Base-by-base conservation (phyloP, 148 eudicot species). In the Persicaria tinctoria region DNA sequence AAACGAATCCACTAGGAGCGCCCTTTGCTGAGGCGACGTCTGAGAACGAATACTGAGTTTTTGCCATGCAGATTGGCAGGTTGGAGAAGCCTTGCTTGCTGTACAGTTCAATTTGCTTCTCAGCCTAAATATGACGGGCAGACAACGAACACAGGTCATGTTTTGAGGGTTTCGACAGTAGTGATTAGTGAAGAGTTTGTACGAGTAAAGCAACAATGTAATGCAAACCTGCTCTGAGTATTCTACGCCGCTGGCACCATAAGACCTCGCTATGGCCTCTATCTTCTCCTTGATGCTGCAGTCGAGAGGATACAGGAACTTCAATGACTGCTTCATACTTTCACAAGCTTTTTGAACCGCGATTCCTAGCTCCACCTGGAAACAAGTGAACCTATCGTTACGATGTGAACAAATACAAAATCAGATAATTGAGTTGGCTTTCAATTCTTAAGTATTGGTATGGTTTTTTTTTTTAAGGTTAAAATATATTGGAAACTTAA, bases 51-150 rank as follows among this genome's bases (percentile, higher is more conserved):
- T 95, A 95, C 73, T 95, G 99, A 17, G 99, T 95, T 82, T 95
- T 95, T 1, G 99, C 99, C 96, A 95, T 95, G 84, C 99, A 95
- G 76, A 95, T 95, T 75, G 99, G 99, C 73, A 95, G 88, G 64
- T 77, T 74, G 6, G 93, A 83, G 75, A 95, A 95, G 6, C 99
- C 99, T 87, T 95, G 99, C 73, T 78, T 88, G 79, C 79, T 87
- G 84, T 95, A 95, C 91, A 88, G 87, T 80, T 85, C 92, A 16
- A 95, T 92, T 82, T 95, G 97, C 81, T 95, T 95, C 88, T 90
- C 94, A 12, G 99, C 97, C 99, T 95, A 53, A 73, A 17, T 18
- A 41, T 13, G 8, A 64, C 59, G 57, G 7, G 6, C 70, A 17
- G 32, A 51, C 18, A 60, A 59, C 44, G 5, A 45, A 23, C 48